Base-by-base conservation (phyloP, 805 yeast genomes). In the Pichia eremophila region DNA sequence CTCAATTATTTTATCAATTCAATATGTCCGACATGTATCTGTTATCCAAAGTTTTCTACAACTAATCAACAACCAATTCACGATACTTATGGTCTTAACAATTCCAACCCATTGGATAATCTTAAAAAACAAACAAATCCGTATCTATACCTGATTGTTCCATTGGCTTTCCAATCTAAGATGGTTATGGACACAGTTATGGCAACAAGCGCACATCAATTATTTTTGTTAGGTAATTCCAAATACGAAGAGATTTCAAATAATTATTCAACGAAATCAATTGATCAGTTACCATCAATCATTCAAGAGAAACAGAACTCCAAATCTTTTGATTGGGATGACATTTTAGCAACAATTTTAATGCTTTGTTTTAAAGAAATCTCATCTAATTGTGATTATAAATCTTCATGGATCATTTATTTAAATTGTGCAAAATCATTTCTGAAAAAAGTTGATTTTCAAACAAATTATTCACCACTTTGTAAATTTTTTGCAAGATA, bases 281-380 rank as follows among this genome's bases (percentile, higher is more conserved):
- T 69, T 4, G 46, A 54, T 8, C 62, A 62, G 38, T 54, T 70
- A 7, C 66, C 72, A 0, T 48, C 51, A 25, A 45, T 63, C 9
- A 66, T 70, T 8, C 57, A 55, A 25, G 40, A 55, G 7, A 67
- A 64, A 43, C 57, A 53, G 40, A 37, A 18, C 7, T 52, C 50
- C 1, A 49, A 58, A 2, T 56, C 57, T 17, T 43, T 40, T 12
- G 61, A 63, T 37, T 69, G 73, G 72, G 73, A 69, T 50, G 72
- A 68, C 38, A 64, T 68, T 8, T 57, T 70, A 39, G 70, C 70
- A 1, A 65, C 71, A 10, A 58, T 69, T 25, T 46, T 70, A 12
- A 62, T 69, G 67, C 55, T 71, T 3, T 70, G 73, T 45, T 67
- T 68, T 39, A 61, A 64, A 9, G 73, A 71, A 45, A 71, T 71